These are phyloP conservation scores for Pleurotus tuoliensis DNA, from an alignment of 768 basidiomycete genomes.

Conservation along the genomic window DNA sequence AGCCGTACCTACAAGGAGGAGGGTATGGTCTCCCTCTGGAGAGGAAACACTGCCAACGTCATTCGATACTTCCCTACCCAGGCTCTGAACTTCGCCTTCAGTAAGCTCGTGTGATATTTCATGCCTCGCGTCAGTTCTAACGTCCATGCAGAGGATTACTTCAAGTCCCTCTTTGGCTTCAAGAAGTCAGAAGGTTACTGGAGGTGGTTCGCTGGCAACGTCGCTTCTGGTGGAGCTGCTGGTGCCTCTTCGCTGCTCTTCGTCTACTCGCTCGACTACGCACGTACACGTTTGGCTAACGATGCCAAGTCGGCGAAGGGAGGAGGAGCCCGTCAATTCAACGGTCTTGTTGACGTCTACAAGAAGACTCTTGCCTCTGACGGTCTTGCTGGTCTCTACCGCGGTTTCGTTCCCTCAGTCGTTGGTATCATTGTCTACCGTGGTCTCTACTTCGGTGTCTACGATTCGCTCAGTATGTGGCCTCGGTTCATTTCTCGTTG, in stretches of 20 bases:
- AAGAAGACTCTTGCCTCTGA: slow-evolving; percentile 96
- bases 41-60: slow-evolving; percentile 99
- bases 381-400: slow-evolving; percentile 98
- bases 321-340: slow-evolving; percentile 94
- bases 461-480: slow-evolving; percentile 83
- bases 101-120: slow-evolving; percentile 44
- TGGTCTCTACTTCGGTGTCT: slow-evolving; percentile 99
- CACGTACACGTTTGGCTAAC: slow-evolving; percentile 98
- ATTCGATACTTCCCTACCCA: slow-evolving; percentile 99
- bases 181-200: slow-evolving; percentile 98
- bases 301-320: slow-evolving; percentile 95
- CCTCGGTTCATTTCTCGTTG: not conserved
- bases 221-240: slow-evolving; percentile 98
- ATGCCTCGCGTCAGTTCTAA: not conserved
- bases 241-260: slow-evolving; percentile 98
- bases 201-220: slow-evolving; percentile 98
- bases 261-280: slow-evolving; percentile 99
- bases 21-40: slow-evolving; percentile 93
- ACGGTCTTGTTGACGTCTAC: slow-evolving; percentile 97
- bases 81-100: slow-evolving; percentile 99
- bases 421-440: slow-evolving; percentile 99
- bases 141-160: slow-evolving; percentile 79
- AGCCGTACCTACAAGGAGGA: slow-evolving; percentile 90
- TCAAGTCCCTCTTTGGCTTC: slow-evolving; percentile 98
- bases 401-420: slow-evolving; percentile 98